These are phyloP conservation scores for Linnemannia elongata DNA, from an alignment of 192 early-diverging fungal species.

Conservation along the genomic window DNA sequence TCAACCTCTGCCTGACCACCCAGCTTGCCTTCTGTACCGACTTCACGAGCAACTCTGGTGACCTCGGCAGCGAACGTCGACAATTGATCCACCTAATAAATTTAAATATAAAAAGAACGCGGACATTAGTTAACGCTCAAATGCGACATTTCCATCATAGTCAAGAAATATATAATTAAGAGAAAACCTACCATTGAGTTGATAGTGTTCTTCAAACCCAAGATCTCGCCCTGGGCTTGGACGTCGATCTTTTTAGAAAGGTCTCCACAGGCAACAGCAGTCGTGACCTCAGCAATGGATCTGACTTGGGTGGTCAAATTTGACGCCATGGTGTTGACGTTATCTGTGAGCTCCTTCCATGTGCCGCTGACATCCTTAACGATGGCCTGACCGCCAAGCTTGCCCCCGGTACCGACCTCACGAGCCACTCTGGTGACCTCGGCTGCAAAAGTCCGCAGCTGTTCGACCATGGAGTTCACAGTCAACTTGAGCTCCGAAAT, in stretches of 20 bases:
- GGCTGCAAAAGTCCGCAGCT: slow-evolving; percentile 55
- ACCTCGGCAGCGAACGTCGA: slow-evolving; percentile 62
- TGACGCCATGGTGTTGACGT: slow-evolving; percentile 77
- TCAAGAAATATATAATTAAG: neutral
- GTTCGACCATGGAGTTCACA: slow-evolving; percentile 77
- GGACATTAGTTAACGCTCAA: too few relatives aligned
- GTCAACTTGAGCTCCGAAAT: slow-evolving; percentile 75
- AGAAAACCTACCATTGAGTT: slow-evolving; percentile 56
- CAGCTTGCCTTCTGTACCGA: slow-evolving; percentile 56
- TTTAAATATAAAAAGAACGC: too few relatives aligned
- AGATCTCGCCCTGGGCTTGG: slow-evolving; percentile 67
- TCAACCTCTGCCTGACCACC: slow-evolving; percentile 2
- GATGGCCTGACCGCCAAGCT: slow-evolving; percentile 71
- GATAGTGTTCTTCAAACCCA: slow-evolving; percentile 63
- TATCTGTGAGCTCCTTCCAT: slow-evolving; percentile 76
- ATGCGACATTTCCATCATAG: neutral
- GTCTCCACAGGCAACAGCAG: slow-evolving; percentile 74
- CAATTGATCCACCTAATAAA: slow-evolving; percentile 57
- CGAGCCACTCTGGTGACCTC: slow-evolving; percentile 71
- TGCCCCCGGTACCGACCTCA: slow-evolving; percentile 77
- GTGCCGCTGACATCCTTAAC: slow-evolving; percentile 72
- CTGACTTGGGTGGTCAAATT: slow-evolving; percentile 78
- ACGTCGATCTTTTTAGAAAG: slow-evolving; percentile 64
- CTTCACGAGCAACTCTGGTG: slow-evolving; percentile 51
- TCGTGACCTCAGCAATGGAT: slow-evolving; percentile 75